phyloP scores from a whole-genome alignment of 345 rosid species.

The Ceriops zippeliana region DNA sequence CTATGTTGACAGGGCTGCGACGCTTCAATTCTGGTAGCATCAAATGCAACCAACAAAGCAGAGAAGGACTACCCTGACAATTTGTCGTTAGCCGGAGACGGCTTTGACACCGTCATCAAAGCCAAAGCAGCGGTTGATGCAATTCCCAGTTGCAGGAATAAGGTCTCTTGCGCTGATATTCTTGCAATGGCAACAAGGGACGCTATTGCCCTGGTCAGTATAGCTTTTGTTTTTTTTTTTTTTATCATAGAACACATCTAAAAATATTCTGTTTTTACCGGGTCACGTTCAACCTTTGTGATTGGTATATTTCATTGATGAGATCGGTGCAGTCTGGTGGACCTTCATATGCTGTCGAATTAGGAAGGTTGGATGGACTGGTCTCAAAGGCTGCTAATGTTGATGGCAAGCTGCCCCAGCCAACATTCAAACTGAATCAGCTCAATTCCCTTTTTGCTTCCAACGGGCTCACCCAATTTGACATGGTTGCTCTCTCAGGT shows the following conservation, averaged over 20 bases:
- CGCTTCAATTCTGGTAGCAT: conserved; percentile 62
- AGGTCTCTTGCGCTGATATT: conserved; percentile 83
- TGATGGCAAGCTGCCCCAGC: conserved; percentile 60
- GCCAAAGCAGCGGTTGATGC: conserved; percentile 69
- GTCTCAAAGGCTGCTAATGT: conserved; percentile 56
- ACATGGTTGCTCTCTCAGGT: conserved; percentile 94
- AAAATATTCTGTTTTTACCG: neutral
- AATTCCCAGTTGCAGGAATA: conserved; percentile 48
- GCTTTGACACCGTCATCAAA: conserved; percentile 77
- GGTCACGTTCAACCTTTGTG: neutral
- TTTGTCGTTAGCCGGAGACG: conserved; percentile 77
- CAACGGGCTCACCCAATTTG: conserved; percentile 53
- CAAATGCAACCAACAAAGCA: conserved; percentile 51
- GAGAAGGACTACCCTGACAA: conserved; percentile 88
- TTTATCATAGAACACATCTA: neutral
- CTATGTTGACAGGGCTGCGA: conserved; percentile 57
- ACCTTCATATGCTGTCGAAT: conserved; percentile 56
- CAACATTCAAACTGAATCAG: conserved; percentile 44
- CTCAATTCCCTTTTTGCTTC: conserved; percentile 56
- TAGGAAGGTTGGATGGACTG: conserved; percentile 79
- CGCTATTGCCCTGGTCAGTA: conserved; percentile 51
- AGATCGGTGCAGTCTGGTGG: conserved; percentile 54
- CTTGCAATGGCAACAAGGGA: conserved; percentile 83
- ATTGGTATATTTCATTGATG: neutral
- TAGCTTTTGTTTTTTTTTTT: neutral